phyloP scores from a whole-genome alignment of 495 filamentous ascomycete species.

The Penicillium tannophilum region DNA sequence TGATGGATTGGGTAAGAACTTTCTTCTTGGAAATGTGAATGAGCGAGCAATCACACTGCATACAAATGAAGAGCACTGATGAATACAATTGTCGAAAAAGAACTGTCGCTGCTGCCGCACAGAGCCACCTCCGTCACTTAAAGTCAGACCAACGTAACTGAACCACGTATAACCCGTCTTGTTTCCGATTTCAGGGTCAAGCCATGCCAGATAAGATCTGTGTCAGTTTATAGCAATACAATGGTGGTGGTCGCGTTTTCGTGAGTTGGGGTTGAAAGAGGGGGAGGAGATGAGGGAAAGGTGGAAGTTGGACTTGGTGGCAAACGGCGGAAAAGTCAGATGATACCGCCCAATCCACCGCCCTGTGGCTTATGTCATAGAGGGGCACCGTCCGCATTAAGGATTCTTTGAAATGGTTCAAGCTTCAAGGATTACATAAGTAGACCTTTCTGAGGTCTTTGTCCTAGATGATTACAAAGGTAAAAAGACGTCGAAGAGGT shows the following conservation, averaged over 20 bases:
- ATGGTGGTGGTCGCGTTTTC: not conserved
- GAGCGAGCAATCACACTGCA: constrained; percentile 37
- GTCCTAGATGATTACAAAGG: too few relatives aligned
- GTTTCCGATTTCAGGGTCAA: not conserved
- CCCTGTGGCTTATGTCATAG: not conserved
- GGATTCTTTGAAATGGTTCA: not conserved
- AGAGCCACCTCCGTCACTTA: constrained; percentile 25
- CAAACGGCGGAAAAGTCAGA: constrained; percentile 26
- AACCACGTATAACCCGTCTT: constrained; percentile 1
- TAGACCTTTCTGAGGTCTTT: too few relatives aligned
- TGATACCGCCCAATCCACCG: constrained; percentile 22
- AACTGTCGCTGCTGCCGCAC: constrained; percentile 19
- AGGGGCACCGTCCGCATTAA: constrained; percentile 4
- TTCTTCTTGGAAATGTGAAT: constrained; percentile 35
- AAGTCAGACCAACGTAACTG: constrained; percentile 10
- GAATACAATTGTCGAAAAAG: constrained; percentile 33
- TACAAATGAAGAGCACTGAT: constrained; percentile 40
- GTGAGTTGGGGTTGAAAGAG: constrained; percentile 2
- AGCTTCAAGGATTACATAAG: too few relatives aligned
- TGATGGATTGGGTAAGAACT: constrained; percentile 28
- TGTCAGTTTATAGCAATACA: constrained; percentile 1
- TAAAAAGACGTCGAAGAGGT: too few relatives aligned
- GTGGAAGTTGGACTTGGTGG: constrained; percentile 14
- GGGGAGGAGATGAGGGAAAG: constrained; percentile 1
- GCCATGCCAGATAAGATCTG: constrained; percentile 3